Conservation (phyloP, 2,329 filamentous ascomycete genomes). For the Xylaria sp. region DNA sequence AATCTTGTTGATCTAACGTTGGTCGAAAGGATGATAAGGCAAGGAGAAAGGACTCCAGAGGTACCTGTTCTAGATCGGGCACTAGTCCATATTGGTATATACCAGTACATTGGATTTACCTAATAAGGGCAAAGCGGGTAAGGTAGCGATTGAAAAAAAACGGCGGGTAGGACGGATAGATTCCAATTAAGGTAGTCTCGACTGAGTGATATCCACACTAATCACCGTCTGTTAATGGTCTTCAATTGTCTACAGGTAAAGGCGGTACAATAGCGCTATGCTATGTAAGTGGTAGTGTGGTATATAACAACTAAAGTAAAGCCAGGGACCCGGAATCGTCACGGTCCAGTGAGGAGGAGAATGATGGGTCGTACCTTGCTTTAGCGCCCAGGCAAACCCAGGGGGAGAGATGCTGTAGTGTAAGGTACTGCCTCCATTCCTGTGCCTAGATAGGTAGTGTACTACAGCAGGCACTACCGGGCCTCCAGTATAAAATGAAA, state of each 20-base stretch:
- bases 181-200: background rate
- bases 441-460: background rate
- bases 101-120: background rate
- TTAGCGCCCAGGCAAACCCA: background rate
- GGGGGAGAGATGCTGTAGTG: background rate
- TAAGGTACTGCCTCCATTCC: background rate
- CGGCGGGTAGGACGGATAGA: background rate
- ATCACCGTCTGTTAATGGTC: background rate
- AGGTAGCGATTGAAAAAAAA: background rate
- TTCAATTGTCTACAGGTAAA: background rate
- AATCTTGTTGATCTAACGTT: background rate
- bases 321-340: constrained; percentile 20
- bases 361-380: constrained; percentile 15
- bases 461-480: background rate
- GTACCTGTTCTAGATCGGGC: background rate
- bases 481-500: constrained; percentile 13
- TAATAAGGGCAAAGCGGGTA: background rate
- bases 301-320: background rate
- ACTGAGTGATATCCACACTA: background rate
- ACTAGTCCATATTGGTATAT: background rate
- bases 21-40: background rate
- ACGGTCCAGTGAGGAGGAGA: background rate
- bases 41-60: background rate
- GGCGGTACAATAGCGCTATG: background rate
- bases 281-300: background rate